A percentile compares a stretch with the other conserved stretches of the same genome.
These are phyloP conservation scores for Phytopythium delawarense DNA, from an alignment of 352 stramenopile genomes.

Conservation along the genomic window DNA sequence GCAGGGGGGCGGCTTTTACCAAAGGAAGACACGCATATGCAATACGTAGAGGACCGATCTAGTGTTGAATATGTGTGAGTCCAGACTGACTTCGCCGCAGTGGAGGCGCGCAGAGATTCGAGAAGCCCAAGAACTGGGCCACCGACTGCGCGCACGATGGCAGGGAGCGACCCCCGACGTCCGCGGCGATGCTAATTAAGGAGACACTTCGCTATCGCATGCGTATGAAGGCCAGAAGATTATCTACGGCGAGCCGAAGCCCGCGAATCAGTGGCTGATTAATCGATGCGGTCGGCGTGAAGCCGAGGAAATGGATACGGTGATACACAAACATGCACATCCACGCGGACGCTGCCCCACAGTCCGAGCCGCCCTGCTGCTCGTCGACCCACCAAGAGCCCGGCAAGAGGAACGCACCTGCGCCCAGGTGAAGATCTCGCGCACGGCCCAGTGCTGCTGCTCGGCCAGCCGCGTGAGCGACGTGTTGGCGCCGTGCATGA, in stretches of 20 bases:
- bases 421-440: constrained; percentile 84
- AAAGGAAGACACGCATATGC: background rate
- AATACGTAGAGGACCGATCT: constrained; percentile 3
- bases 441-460: constrained; percentile 57
- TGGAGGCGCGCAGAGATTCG: constrained; percentile 54
- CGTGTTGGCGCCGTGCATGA: constrained; percentile 75
- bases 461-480: constrained; percentile 65
- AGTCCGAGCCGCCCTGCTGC: background rate
- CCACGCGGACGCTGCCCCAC: constrained; percentile 1
- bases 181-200: constrained; percentile 79
- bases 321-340: constrained; percentile 8
- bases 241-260: constrained; percentile 19
- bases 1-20: background rate
- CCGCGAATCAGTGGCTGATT: constrained; percentile 83
- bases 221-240: constrained; percentile 88
- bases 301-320: constrained; percentile 4
- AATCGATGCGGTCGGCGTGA: constrained; percentile 62
- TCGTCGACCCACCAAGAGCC: background rate
- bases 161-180: constrained; percentile 14
- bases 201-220: constrained; percentile 80
- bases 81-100: constrained; percentile 79
- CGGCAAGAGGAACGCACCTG: constrained; percentile 43
- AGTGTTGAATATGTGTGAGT: constrained; percentile 61
- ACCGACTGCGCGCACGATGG: constrained; percentile 41
- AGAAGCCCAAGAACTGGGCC: constrained; percentile 81